phyloP scores from a whole-genome alignment of 2,329 filamentous ascomycete species.

The Colletotrichum gigasporum region DNA sequence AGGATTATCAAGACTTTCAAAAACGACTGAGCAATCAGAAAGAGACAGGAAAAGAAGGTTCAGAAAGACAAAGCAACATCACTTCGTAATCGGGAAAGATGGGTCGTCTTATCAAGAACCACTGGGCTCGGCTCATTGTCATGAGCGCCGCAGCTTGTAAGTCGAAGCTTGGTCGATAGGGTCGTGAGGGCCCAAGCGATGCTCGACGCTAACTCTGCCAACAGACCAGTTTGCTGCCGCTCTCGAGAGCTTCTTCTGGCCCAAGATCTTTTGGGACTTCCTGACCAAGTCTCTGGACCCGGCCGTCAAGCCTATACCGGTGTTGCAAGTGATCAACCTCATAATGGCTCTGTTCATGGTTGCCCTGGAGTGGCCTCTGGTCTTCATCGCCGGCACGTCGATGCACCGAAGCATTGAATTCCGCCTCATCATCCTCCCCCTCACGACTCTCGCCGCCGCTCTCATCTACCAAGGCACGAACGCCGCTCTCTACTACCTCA shows the following conservation, averaged over 20 bases:
- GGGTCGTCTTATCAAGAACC: constrained; percentile 99
- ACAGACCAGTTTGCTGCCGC: constrained; percentile 87
- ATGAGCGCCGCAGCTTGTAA: constrained; percentile 83
- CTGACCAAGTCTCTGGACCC: constrained; percentile 88
- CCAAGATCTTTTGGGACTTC: constrained; percentile 99
- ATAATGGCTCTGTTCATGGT: constrained; percentile 81
- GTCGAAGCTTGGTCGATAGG: constrained; percentile 37
- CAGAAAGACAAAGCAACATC: constrained; percentile 7
- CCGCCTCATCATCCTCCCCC: constrained; percentile 82
- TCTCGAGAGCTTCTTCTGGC: constrained; percentile 94
- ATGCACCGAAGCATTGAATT: constrained; percentile 90
- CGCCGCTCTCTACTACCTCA: constrained; percentile 88
- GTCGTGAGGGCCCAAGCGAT: neutral
- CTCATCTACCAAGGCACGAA: constrained; percentile 95
- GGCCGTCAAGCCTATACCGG: constrained; percentile 86
- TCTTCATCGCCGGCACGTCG: constrained; percentile 76
- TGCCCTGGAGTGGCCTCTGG: constrained; percentile 91
- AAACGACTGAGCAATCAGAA: constrained; percentile 17
- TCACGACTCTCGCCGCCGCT: constrained; percentile 77
- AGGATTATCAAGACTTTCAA: neutral
- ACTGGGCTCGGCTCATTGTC: constrained; percentile 95
- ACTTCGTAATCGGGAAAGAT: constrained; percentile 59
- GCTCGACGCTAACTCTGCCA: constrained; percentile 37
- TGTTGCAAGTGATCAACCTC: constrained; percentile 90
- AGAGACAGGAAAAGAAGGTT: constrained; percentile 25